Evolutionary conservation across 768 basidiomycete species (phyloP).

Genomic region (Boletus barrowsii): DNA sequence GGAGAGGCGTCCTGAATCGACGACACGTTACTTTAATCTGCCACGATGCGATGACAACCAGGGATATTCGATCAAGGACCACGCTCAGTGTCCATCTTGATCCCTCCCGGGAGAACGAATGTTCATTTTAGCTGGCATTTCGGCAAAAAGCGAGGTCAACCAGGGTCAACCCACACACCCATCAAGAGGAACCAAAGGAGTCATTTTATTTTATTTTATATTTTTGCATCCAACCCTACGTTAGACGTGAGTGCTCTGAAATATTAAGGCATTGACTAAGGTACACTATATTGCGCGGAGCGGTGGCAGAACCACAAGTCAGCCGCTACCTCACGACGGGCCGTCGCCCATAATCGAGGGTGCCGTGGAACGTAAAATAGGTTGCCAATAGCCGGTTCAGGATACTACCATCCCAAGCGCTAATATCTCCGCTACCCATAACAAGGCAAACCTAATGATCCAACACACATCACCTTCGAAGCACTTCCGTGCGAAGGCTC

Average conservation of each 20-base stretch:
- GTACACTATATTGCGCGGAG: too few relatives aligned
- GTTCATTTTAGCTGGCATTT: not conserved
- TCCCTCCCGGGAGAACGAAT: not conserved
- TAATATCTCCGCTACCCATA: slow-evolving; percentile 10
- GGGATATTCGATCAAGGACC: not conserved
- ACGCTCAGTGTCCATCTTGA: not conserved
- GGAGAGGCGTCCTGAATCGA: too few relatives aligned
- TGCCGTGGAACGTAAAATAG: slow-evolving; percentile 4
- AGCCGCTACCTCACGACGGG: not conserved
- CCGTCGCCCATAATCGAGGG: not conserved
- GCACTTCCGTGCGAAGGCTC: slow-evolving; percentile 18
- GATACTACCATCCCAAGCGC: not conserved
- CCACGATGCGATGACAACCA: not conserved
- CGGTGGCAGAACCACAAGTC: not conserved
- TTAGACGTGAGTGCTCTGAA: not conserved
- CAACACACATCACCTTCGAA: slow-evolving; percentile 3
- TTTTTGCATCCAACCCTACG: not conserved
- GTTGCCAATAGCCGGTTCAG: slow-evolving; percentile 2
- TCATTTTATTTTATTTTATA: not conserved
- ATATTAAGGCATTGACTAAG: not conserved
- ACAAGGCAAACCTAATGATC: slow-evolving; percentile 4
- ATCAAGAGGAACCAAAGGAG: not conserved
- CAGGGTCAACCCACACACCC: not conserved
- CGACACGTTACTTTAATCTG: not conserved
- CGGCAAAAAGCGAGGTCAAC: not conserved